These are phyloP conservation scores for Scutellaria galericulata DNA, from an alignment of 257 asterid genomes.

Conservation along the genomic window DNA sequence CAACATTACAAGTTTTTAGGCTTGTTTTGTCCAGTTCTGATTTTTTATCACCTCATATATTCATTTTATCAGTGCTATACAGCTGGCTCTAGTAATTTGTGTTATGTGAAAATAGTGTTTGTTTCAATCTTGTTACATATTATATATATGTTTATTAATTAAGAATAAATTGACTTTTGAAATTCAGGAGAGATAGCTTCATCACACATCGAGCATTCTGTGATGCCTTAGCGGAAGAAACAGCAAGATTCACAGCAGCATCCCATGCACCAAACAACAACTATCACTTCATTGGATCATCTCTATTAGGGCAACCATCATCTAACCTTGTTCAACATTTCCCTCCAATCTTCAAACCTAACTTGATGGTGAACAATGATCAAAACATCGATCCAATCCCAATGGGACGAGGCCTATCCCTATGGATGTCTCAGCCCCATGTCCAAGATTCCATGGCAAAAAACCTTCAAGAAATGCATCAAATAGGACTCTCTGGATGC, in stretches of 20 bases:
- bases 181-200: slow-evolving; percentile 85
- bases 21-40: too few relatives aligned
- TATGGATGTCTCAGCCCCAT: slow-evolving; percentile 56
- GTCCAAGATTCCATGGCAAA: slow-evolving; percentile 45
- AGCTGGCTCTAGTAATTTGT: too few relatives aligned
- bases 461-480: slow-evolving; percentile 59
- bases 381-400: slow-evolving; percentile 43
- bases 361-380: slow-evolving; percentile 23
- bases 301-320: slow-evolving; percentile 38
- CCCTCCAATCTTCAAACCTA: slow-evolving; percentile 37
- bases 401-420: slow-evolving; percentile 50
- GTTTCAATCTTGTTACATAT: too few relatives aligned
- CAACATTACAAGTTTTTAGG: too few relatives aligned
- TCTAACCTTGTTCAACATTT: slow-evolving; percentile 50
- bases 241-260: slow-evolving; percentile 79
- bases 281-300: slow-evolving; percentile 63
- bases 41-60: too few relatives aligned
- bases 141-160: too few relatives aligned
- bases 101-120: too few relatives aligned
- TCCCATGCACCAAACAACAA: slow-evolving; percentile 47
- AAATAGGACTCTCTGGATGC: slow-evolving; percentile 35
- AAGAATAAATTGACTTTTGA: too few relatives aligned
- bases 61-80: too few relatives aligned
- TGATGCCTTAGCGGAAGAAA: slow-evolving; percentile 91
- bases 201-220: slow-evolving; percentile 95